A percentile compares a stretch with the other conserved stretches of the same genome.
Evolutionary conservation across 495 filamentous ascomycete species (phyloP).

Genomic region (Penicillium egyptiacum): DNA sequence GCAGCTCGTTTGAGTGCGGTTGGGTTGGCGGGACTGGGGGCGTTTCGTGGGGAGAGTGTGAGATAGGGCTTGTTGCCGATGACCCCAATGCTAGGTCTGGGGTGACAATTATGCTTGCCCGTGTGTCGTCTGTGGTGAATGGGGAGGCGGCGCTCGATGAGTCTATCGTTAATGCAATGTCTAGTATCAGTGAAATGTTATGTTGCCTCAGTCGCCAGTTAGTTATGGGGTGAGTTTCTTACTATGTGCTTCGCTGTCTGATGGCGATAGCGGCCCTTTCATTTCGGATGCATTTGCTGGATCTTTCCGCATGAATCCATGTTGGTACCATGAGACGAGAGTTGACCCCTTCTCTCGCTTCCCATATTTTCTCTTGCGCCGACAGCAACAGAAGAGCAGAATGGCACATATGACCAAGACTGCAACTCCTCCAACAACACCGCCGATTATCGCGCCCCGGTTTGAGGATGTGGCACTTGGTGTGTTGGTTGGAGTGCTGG

Average conservation of each 20-base stretch:
- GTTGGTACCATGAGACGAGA: constrained; percentile 3
- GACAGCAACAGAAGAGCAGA: constrained; percentile 23
- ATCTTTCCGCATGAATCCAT: neutral
- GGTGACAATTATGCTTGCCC: neutral
- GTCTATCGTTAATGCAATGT: neutral
- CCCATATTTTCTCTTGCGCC: constrained; percentile 21
- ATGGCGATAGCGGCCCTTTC: neutral
- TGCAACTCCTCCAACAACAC: constrained; percentile 25
- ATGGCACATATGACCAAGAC: constrained; percentile 23
- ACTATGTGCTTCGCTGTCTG: constrained; percentile 6
- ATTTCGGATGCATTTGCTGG: constrained; percentile 3
- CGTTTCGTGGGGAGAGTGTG: neutral
- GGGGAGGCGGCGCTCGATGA: neutral
- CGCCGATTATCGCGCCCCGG: constrained; percentile 31
- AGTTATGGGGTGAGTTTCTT: neutral
- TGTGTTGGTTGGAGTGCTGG: constrained; percentile 7
- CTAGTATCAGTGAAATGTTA: neutral
- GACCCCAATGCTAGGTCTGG: neutral
- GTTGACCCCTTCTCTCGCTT: constrained; percentile 9
- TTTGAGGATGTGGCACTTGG: constrained; percentile 7
- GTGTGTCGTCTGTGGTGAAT: neutral
- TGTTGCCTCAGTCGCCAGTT: neutral
- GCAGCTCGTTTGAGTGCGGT: constrained; percentile 9
- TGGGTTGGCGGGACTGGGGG: constrained; percentile 4
- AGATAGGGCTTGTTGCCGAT: constrained; percentile 5